Evolutionary conservation across 2,329 filamentous ascomycete genomes (phyloP).

Genomic region (Sporothrix variecibatus): DNA sequence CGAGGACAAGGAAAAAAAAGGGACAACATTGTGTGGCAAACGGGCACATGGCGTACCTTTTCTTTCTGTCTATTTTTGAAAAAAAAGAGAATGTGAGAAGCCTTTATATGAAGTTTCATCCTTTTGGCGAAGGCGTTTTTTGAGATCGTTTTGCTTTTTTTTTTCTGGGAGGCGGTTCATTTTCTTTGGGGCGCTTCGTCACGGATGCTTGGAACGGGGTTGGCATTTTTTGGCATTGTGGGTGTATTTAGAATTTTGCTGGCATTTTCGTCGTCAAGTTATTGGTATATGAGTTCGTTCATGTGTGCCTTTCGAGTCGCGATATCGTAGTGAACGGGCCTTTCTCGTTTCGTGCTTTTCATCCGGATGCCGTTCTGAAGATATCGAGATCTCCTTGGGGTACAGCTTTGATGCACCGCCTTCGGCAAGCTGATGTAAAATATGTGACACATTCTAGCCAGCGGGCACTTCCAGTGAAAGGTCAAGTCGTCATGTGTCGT

Average conservation of each 20-base stretch:
- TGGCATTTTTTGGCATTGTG: background rate
- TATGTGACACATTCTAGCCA: background rate
- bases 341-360: too few species aligned
- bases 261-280: background rate
- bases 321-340: background rate
- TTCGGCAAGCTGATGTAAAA: background rate
- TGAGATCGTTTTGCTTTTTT: background rate
- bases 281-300: background rate
- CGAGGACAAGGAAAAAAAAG: background rate
- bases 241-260: constrained; percentile 3
- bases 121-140: constrained; percentile 12
- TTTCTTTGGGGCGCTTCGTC: constrained; percentile 1
- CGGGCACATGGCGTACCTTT: background rate
- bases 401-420: background rate
- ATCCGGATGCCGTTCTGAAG: background rate
- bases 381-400: background rate
- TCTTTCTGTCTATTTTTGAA: background rate
- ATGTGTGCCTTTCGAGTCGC: background rate
- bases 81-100: background rate
- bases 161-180: constrained; percentile 4
- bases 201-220: background rate
- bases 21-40: background rate
- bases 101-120: background rate
- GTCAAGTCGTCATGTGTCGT: background rate
- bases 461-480: background rate